Evolutionary conservation across 805 yeast species (phyloP).

Genomic region (Cyberlindnera nakhonratchasimensis): DNA sequence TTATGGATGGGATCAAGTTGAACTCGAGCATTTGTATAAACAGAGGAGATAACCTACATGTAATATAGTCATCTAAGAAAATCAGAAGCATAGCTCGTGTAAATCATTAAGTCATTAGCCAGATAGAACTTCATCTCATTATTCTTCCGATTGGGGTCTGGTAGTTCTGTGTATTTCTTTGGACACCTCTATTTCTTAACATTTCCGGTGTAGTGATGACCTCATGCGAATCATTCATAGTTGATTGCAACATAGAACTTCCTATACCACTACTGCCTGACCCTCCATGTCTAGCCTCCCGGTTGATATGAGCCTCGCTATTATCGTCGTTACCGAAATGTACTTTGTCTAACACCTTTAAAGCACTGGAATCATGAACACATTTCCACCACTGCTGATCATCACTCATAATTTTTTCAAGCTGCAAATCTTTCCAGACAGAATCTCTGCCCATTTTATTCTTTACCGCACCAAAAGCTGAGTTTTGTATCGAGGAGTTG

Average conservation of each 20-base stretch:
- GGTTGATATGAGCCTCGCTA: neutral
- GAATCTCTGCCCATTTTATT: slow-evolving; percentile 18
- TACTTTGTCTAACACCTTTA: slow-evolving; percentile 16
- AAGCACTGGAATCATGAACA: slow-evolving; percentile 12
- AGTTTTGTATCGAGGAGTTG: slow-evolving; percentile 10
- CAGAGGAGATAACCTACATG: neutral
- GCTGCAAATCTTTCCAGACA: slow-evolving; percentile 30
- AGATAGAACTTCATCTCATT: slow-evolving; percentile 16
- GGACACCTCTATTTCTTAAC: slow-evolving; percentile 20
- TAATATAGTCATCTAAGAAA: neutral
- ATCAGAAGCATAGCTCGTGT: neutral
- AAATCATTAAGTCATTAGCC: neutral
- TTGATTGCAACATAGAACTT: neutral
- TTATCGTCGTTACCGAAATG: neutral
- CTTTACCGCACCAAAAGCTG: slow-evolving; percentile 27
- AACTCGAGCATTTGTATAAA: neutral
- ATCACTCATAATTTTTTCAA: slow-evolving; percentile 24
- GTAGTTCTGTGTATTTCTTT: slow-evolving; percentile 17
- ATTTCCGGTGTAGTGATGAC: slow-evolving; percentile 24
- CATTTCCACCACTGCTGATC: slow-evolving; percentile 18
- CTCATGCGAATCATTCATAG: slow-evolving; percentile 9
- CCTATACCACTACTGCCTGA: neutral
- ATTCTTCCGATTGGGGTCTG: slow-evolving; percentile 27
- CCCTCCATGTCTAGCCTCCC: neutral
- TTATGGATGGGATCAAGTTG: neutral